phyloP scores from a whole-genome alignment of 208 protist genomes.

The Kentomonas sorsogonicus region DNA sequence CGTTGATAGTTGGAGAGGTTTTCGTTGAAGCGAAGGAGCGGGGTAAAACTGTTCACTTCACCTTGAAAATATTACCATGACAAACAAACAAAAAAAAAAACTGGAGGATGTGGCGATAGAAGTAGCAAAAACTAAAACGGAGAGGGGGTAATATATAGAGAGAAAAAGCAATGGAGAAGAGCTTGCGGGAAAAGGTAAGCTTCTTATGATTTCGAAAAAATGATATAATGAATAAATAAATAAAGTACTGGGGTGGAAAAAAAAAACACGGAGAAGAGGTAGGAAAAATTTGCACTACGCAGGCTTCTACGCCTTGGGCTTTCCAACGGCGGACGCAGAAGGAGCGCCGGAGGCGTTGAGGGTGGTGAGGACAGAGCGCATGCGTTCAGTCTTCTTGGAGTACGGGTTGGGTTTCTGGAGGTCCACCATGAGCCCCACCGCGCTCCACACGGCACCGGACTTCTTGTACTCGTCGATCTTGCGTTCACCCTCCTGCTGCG shows the following conservation, averaged over 20 bases:
- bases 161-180: too few species aligned
- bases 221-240: not conserved
- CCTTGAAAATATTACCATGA: not conserved
- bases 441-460: slow-evolving; percentile 60
- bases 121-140: slow-evolving; percentile 8
- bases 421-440: slow-evolving; percentile 66
- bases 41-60: not conserved
- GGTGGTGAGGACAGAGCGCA: slow-evolving; percentile 56
- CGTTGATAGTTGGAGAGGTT: slow-evolving; percentile 7
- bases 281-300: not conserved
- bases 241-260: slow-evolving; percentile 1
- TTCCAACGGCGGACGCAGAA: slow-evolving; percentile 7
- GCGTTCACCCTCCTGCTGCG: slow-evolving; percentile 40
- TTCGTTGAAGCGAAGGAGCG: not conserved
- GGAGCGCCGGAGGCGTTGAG: slow-evolving; percentile 19
- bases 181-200: slow-evolving; percentile 1
- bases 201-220: slow-evolving; percentile 1
- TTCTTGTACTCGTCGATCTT: slow-evolving; percentile 53
- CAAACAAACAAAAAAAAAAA: slow-evolving; percentile 11
- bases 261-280: slow-evolving; percentile 11
- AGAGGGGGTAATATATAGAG: slow-evolving; percentile 5
- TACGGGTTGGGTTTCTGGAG: slow-evolving; percentile 72
- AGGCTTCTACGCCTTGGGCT: not conserved
- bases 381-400: slow-evolving; percentile 79
- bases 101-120: not conserved